Percentiles rank a stretch among this genome's conserved stretches.
These are phyloP conservation scores for Suhomyces ambrosiae DNA, from an alignment of 1,139 yeast genomes.

Conservation along the genomic window DNA sequence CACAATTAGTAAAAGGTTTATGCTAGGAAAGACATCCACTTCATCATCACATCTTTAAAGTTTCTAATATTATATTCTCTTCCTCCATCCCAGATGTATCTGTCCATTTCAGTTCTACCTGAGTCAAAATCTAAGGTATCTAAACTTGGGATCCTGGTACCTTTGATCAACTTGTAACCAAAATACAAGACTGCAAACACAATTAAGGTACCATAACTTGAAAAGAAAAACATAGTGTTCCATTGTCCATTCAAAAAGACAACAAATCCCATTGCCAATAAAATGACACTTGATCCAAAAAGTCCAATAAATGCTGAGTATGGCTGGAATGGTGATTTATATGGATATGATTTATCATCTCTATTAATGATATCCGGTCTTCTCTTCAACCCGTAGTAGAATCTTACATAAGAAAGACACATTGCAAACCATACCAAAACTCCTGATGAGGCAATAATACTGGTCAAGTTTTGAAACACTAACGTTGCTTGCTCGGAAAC, in stretches of 20 bases:
- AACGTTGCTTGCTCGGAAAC: constrained; percentile 59
- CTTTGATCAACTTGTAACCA: constrained; percentile 55
- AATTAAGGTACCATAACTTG: constrained; percentile 67
- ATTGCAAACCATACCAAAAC: constrained; percentile 81
- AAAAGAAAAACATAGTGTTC: constrained; percentile 64
- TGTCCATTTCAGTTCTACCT: constrained; percentile 74
- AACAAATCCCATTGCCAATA: constrained; percentile 69
- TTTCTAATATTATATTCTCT: constrained; percentile 42
- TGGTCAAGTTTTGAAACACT: constrained; percentile 67
- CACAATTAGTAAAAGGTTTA: constrained; percentile 13
- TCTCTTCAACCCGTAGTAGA: constrained; percentile 64
- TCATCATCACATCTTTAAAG: constrained; percentile 38
- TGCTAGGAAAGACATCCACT: constrained; percentile 41
- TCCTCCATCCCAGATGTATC: constrained; percentile 72
- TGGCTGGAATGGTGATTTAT: constrained; percentile 77
- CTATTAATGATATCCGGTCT: constrained; percentile 68
- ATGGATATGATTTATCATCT: constrained; percentile 71
- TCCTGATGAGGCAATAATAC: constrained; percentile 69
- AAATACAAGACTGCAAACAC: constrained; percentile 56
- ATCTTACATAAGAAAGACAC: constrained; percentile 72
- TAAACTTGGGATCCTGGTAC: constrained; percentile 60
- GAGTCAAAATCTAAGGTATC: constrained; percentile 75
- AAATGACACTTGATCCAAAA: constrained; percentile 54
- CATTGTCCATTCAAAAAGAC: constrained; percentile 64
- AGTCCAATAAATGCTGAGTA: constrained; percentile 70